Evolutionary conservation across 2,329 filamentous ascomycete genomes (phyloP).

Genomic region (Didymosphaeria variabile): DNA sequence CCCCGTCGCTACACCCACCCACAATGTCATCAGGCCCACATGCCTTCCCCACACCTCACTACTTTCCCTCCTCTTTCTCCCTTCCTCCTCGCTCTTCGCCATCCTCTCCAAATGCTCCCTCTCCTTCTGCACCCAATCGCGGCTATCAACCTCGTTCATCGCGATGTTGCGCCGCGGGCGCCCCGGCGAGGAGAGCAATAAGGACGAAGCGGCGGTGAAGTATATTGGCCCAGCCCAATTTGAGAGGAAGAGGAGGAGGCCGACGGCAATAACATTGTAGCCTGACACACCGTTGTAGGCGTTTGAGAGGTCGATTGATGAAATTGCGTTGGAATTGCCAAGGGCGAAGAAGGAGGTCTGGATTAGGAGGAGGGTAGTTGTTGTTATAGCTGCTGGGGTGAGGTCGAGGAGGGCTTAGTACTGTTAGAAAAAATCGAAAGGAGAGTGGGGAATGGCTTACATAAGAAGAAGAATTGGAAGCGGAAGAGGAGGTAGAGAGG

Average conservation of each 20-base stretch:
- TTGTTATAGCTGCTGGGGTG: slow-evolving; percentile 65
- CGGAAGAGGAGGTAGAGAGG: slow-evolving; percentile 83
- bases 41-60: slow-evolving; percentile 54
- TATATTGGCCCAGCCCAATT: slow-evolving; percentile 94
- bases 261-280: slow-evolving; percentile 85
- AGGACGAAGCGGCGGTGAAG: slow-evolving; percentile 75
- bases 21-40: slow-evolving; percentile 73
- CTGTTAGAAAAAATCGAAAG: slow-evolving; percentile 23
- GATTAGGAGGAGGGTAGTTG: slow-evolving; percentile 78
- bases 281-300: slow-evolving; percentile 90
- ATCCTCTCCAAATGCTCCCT: slow-evolving; percentile 35
- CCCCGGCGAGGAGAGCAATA: slow-evolving; percentile 55
- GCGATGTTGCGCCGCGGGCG: slow-evolving; percentile 27
- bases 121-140: slow-evolving; percentile 44
- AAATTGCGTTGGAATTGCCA: slow-evolving; percentile 93
- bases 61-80: slow-evolving; percentile 17
- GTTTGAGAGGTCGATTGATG: slow-evolving; percentile 91
- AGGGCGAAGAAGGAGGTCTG: slow-evolving; percentile 88
- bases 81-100: slow-evolving; percentile 28
- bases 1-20: slow-evolving; percentile 69
- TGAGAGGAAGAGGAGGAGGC: slow-evolving; percentile 80
- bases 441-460: slow-evolving; percentile 30
- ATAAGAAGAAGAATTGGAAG: slow-evolving; percentile 65
- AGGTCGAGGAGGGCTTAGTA: slow-evolving; percentile 55
- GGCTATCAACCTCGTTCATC: slow-evolving; percentile 28